Percentiles rank a stretch among this genome's conserved stretches.
Evolutionary conservation across 371 early-diverging fungal genomes (phyloP).

Genomic region (Mortierella sp.): DNA sequence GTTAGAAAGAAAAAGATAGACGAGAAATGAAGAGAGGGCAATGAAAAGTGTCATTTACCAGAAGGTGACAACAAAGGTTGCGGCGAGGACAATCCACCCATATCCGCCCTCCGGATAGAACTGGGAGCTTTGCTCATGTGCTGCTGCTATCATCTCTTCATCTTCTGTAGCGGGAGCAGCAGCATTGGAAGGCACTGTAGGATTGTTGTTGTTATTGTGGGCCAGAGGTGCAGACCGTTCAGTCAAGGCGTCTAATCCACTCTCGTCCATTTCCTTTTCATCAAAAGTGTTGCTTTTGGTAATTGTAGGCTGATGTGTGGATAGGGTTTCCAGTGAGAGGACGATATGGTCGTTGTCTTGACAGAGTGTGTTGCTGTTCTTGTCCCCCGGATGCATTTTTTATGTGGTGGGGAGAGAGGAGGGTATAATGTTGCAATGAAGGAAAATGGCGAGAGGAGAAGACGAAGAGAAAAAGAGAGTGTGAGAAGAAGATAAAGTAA

Average conservation of each 20-base stretch:
- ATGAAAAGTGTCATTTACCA: slow-evolving; percentile 16
- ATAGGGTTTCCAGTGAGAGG: background rate
- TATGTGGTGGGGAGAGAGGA: background rate
- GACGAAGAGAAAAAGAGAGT: background rate
- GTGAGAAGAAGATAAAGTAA: background rate
- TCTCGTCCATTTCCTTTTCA: background rate
- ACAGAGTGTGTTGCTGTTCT: background rate
- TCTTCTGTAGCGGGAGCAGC: background rate
- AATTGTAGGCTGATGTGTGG: background rate
- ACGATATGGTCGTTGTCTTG: background rate
- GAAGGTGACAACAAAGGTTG: slow-evolving; percentile 18
- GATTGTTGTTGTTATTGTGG: background rate
- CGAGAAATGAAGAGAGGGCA: background rate
- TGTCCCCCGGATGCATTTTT: background rate
- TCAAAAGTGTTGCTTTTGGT: background rate
- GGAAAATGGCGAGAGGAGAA: too few relatives aligned
- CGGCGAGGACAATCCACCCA: slow-evolving; percentile 26
- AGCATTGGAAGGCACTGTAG: background rate
- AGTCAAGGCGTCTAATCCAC: background rate
- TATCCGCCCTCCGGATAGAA: slow-evolving; percentile 30
- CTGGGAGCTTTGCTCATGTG: background rate
- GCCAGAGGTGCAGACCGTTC: background rate
- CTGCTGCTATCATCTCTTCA: background rate
- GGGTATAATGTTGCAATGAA: background rate
- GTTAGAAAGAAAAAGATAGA: background rate